These are phyloP conservation scores for Mortierella sp. DNA, from an alignment of 371 early-diverging fungal species.

Conservation along the genomic window DNA sequence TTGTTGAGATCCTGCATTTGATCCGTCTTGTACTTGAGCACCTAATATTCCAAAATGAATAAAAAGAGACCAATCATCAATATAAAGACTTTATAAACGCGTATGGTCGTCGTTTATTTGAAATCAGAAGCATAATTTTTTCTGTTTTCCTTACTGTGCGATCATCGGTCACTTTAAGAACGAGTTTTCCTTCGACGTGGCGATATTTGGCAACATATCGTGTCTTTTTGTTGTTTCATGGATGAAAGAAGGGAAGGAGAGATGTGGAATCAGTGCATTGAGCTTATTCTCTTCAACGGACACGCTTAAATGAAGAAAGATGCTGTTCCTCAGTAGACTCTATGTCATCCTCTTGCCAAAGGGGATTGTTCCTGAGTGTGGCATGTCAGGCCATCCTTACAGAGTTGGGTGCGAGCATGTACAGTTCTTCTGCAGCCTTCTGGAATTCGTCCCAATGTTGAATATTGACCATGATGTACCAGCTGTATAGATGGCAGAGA, in stretches of 20 bases:
- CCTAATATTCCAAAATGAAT: constrained; percentile 51
- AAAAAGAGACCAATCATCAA: not conserved
- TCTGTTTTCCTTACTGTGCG: constrained; percentile 66
- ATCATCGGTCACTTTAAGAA: constrained; percentile 82
- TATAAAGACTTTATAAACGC: not conserved
- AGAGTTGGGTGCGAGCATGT: constrained; percentile 69
- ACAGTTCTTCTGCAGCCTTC: constrained; percentile 79
- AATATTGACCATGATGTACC: constrained; percentile 64
- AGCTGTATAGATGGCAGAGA: not conserved
- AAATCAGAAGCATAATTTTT: not conserved
- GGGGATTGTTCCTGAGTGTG: not conserved
- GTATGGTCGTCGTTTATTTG: not conserved
- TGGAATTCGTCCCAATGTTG: constrained; percentile 81
- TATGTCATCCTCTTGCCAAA: not conserved
- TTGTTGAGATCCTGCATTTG: constrained; percentile 79
- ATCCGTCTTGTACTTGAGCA: constrained; percentile 79
- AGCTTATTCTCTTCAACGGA: not conserved
- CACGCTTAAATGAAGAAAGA: not conserved
- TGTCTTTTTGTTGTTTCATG: constrained; percentile 58
- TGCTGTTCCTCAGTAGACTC: not conserved
- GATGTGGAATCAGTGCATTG: not conserved
- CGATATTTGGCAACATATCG: constrained; percentile 79
- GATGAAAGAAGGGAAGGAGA: not conserved
- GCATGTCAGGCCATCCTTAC: constrained; percentile 56
- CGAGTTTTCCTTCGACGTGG: constrained; percentile 78